These are phyloP conservation scores for Wallacemonas rigidus DNA, from an alignment of 208 protist genomes.

Conservation along the genomic window DNA sequence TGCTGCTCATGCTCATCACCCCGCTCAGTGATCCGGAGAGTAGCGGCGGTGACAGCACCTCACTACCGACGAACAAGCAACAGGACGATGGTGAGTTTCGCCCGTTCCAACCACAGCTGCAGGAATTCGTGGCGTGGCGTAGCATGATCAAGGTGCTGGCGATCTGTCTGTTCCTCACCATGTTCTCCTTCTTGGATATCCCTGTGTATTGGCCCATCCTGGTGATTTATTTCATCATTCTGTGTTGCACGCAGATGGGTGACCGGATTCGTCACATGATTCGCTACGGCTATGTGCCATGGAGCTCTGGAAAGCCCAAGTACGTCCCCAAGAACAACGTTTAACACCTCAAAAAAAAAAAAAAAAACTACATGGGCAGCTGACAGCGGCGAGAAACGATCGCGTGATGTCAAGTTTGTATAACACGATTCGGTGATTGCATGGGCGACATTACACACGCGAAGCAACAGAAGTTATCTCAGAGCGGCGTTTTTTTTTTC, in stretches of 20 bases:
- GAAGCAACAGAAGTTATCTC: too few relatives aligned
- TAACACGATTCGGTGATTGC: too few relatives aligned
- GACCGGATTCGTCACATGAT: slow-evolving; percentile 97
- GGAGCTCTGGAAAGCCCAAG: slow-evolving; percentile 81
- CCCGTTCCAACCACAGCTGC: slow-evolving; percentile 95
- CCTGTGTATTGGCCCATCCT: slow-evolving; percentile 99
- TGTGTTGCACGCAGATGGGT: slow-evolving; percentile 95
- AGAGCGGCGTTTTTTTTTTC: too few relatives aligned
- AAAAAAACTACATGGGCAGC: slow-evolving; percentile 13
- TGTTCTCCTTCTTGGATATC: slow-evolving; percentile 95
- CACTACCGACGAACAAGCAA: slow-evolving; percentile 80
- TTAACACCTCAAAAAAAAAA: slow-evolving; percentile 7
- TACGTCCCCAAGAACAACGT: slow-evolving; percentile 76
- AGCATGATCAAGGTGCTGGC: slow-evolving; percentile 78
- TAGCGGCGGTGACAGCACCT: slow-evolving; percentile 13
- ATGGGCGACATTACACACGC: too few relatives aligned
- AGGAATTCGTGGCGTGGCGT: slow-evolving; percentile 98
- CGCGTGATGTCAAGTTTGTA: too few relatives aligned
- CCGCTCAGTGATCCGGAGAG: slow-evolving; percentile 92
- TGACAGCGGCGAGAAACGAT: background rate
- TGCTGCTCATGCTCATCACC: slow-evolving; percentile 95
- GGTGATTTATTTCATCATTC: slow-evolving; percentile 96
- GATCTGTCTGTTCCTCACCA: slow-evolving; percentile 90
- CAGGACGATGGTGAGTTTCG: slow-evolving; percentile 73
- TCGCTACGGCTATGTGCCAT: slow-evolving; percentile 94